phyloP scores from a whole-genome alignment of 2,329 filamentous ascomycete species.

The Cordyceps sp. region DNA sequence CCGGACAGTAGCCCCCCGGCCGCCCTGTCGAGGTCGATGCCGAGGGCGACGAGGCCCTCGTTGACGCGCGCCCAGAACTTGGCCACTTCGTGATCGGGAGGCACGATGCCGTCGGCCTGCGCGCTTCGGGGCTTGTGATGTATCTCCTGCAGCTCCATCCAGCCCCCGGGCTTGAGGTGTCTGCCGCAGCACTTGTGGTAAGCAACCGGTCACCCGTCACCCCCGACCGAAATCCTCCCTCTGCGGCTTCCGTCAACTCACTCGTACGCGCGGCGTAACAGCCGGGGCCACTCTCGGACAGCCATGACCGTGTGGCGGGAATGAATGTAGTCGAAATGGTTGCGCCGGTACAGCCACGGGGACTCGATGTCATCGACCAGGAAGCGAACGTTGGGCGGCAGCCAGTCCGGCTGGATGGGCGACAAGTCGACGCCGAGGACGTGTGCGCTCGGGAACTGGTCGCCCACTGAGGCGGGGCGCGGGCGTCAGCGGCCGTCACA shows the following conservation, averaged over 20 bases:
- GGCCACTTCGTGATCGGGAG: constrained; percentile 22
- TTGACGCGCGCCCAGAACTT: constrained; percentile 29
- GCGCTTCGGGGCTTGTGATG: constrained; percentile 30
- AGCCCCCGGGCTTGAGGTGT: constrained; percentile 35
- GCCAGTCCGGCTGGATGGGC: constrained; percentile 31
- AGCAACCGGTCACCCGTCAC: not conserved
- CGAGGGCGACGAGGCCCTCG: constrained; percentile 24
- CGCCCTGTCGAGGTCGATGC: constrained; percentile 28
- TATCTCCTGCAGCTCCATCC: constrained; percentile 38
- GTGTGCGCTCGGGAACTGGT: constrained; percentile 23
- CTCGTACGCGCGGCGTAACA: constrained; percentile 30
- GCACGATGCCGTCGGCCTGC: constrained; percentile 19
- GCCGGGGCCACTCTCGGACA: constrained; percentile 35
- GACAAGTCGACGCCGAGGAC: constrained; percentile 29
- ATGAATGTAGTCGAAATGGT: constrained; percentile 45
- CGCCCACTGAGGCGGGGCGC: constrained; percentile 22
- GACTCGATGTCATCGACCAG: constrained; percentile 41
- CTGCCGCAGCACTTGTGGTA: constrained; percentile 9
- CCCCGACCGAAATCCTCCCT: too few relatives aligned
- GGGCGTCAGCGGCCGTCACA: not conserved
- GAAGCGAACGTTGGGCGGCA: constrained; percentile 39
- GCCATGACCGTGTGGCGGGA: constrained; percentile 38
- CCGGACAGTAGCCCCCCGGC: constrained; percentile 22
- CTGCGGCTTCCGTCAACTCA: constrained; percentile 13
- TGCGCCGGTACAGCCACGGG: constrained; percentile 34